Evolutionary conservation across 106 monocot genomes (phyloP).

Genomic region (Dendrobium officinale): DNA sequence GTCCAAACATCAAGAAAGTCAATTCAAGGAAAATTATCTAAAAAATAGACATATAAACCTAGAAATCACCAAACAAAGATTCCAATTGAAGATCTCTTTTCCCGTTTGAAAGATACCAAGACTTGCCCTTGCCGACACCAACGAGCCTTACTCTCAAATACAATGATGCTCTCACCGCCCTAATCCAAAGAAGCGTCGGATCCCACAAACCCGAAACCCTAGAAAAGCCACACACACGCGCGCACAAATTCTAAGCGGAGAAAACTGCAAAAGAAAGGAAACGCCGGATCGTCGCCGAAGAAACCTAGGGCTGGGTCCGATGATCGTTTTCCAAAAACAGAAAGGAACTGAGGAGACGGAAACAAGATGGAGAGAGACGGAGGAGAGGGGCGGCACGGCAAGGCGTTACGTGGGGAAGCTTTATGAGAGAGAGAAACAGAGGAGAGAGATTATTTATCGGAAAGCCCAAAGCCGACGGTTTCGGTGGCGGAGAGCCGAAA

Average conservation of each 20-base stretch:
- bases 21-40: not conserved
- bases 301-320: conserved; percentile 5
- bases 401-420: conserved; percentile 1
- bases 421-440: not conserved
- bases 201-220: conserved; percentile 3
- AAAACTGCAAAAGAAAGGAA: not conserved
- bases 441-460: not conserved
- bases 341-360: not conserved
- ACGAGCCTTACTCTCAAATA: not conserved
- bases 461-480: not conserved
- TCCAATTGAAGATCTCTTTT: not conserved
- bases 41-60: not conserved
- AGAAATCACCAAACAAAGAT: not conserved
- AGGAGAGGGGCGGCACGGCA: not conserved
- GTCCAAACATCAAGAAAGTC: not conserved
- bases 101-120: not conserved
- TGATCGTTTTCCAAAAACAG: not conserved
- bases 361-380: conserved; percentile 4
- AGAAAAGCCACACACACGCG: not conserved
- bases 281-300: conserved; percentile 2
- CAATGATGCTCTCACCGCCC: not conserved
- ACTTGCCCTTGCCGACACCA: not conserved
- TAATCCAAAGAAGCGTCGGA: not conserved
- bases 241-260: conserved; percentile 6
- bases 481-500: not conserved